Conservation (phyloP, 495 filamentous ascomycete genomes). For the Neurospora cerealis region DNA sequence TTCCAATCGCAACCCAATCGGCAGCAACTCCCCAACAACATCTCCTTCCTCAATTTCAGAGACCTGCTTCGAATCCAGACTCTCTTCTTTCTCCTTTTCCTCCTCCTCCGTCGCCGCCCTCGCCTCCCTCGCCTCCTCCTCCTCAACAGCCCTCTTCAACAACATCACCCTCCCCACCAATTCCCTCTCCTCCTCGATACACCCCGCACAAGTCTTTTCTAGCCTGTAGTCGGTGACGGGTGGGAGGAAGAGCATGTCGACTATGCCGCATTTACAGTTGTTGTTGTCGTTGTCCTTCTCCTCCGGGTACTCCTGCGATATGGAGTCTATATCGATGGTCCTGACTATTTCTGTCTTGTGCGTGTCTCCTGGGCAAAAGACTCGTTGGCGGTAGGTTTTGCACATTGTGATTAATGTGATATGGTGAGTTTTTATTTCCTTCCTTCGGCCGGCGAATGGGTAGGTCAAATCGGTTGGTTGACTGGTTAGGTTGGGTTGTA, state of each 20-base stretch:
- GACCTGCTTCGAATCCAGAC: too few species aligned
- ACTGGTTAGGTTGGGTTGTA: neutral
- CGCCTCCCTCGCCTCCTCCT: too few species aligned
- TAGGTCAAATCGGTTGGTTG: neutral
- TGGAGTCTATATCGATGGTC: too few species aligned
- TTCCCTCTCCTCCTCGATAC: neutral
- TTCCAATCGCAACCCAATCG: too few species aligned
- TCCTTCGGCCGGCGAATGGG: neutral
- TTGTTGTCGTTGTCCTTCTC: too few species aligned
- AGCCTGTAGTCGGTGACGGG: neutral
- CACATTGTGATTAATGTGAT: neutral
- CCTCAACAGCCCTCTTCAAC: neutral
- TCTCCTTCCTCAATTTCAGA: too few species aligned
- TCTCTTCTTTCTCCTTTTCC: neutral
- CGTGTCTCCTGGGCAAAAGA: neutral
- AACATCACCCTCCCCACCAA: neutral
- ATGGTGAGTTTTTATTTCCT: neutral
- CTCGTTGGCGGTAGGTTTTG: neutral
- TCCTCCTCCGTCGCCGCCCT: too few species aligned
- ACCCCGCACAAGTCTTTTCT: neutral
- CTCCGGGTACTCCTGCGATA: too few species aligned
- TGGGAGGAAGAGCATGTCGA: neutral
- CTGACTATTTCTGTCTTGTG: neutral
- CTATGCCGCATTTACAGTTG: neutral
- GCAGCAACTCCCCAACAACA: too few species aligned